Percentiles rank a stretch among this genome's conserved stretches.
Evolutionary conservation across 805 yeast species (phyloP).

Genomic region (Yamadazyma takamatsuzukensis): DNA sequence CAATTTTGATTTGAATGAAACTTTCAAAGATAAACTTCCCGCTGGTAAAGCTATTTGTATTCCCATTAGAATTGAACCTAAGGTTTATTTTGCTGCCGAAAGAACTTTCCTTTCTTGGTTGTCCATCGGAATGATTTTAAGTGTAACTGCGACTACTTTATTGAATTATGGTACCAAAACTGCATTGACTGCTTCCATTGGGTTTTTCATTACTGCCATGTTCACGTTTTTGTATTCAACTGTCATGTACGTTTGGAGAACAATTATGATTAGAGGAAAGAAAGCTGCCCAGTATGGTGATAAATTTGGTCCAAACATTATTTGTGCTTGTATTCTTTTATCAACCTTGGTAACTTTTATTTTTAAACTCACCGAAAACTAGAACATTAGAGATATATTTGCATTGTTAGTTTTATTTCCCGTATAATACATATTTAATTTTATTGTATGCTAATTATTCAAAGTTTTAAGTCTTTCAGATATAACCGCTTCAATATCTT

Average conservation of each 20-base stretch:
- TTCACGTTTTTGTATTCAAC: constrained; percentile 71
- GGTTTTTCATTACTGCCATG: constrained; percentile 79
- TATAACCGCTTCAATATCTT: constrained; percentile 53
- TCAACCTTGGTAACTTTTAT: constrained; percentile 63
- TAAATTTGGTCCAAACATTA: constrained; percentile 77
- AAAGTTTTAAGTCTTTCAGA: constrained; percentile 37
- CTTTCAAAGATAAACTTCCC: constrained; percentile 63
- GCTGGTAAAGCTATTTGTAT: constrained; percentile 86
- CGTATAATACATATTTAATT: background rate
- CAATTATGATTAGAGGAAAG: constrained; percentile 75
- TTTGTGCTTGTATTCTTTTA: constrained; percentile 70
- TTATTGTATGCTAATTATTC: constrained; percentile 2
- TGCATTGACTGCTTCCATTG: constrained; percentile 80
- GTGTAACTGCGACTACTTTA: constrained; percentile 84
- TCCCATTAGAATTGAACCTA: constrained; percentile 96
- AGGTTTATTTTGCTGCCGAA: constrained; percentile 98
- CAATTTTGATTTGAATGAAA: constrained; percentile 39
- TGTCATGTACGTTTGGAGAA: constrained; percentile 75
- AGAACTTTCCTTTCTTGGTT: constrained; percentile 93
- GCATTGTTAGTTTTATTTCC: background rate
- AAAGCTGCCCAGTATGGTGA: constrained; percentile 85
- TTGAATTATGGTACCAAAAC: constrained; percentile 74
- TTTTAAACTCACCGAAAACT: constrained; percentile 41
- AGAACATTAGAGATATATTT: background rate
- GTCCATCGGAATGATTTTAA: constrained; percentile 81